A percentile compares a stretch with the other conserved stretches of the same genome.
Evolutionary conservation across 345 rosid species (phyloP).

Genomic region (Carallia brachiata): DNA sequence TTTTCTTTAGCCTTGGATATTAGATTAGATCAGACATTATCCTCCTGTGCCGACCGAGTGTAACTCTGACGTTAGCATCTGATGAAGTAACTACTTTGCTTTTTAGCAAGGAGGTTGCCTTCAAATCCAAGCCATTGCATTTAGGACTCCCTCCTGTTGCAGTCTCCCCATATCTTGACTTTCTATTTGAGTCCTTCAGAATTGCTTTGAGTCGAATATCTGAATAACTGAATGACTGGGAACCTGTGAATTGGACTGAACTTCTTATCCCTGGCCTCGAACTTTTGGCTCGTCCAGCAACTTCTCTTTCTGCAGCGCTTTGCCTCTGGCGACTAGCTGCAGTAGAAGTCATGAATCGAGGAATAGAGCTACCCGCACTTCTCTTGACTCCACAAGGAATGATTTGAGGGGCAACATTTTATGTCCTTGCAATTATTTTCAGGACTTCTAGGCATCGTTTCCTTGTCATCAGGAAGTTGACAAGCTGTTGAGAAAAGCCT

Average conservation of each 20-base stretch:
- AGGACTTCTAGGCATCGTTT: slow-evolving; percentile 25
- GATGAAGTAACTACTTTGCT: slow-evolving; percentile 66
- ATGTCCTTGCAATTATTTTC: slow-evolving; percentile 29
- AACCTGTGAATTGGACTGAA: slow-evolving; percentile 47
- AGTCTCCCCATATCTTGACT: slow-evolving; percentile 37
- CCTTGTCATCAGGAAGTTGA: slow-evolving; percentile 28
- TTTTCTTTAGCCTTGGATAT: not conserved
- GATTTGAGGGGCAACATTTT: slow-evolving; percentile 26
- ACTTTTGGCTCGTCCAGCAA: slow-evolving; percentile 36
- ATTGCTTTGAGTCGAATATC: slow-evolving; percentile 52
- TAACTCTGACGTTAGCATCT: slow-evolving; percentile 61
- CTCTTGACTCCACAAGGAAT: slow-evolving; percentile 34
- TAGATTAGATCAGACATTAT: slow-evolving; percentile 74
- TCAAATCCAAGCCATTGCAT: slow-evolving; percentile 26
- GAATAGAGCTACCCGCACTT: slow-evolving; percentile 30
- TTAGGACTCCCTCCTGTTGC: slow-evolving; percentile 45
- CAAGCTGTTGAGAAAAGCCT: slow-evolving; percentile 43
- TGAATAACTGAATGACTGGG: slow-evolving; percentile 61
- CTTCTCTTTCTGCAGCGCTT: slow-evolving; percentile 52
- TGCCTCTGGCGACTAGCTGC: slow-evolving; percentile 85
- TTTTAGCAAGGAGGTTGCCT: slow-evolving; percentile 37
- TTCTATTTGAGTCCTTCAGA: slow-evolving; percentile 42
- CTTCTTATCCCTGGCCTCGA: slow-evolving; percentile 39
- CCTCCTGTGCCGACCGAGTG: slow-evolving; percentile 55
- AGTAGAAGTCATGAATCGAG: slow-evolving; percentile 86